Conservation (phyloP, 768 basidiomycete species). For the Suillus spraguei region DNA sequence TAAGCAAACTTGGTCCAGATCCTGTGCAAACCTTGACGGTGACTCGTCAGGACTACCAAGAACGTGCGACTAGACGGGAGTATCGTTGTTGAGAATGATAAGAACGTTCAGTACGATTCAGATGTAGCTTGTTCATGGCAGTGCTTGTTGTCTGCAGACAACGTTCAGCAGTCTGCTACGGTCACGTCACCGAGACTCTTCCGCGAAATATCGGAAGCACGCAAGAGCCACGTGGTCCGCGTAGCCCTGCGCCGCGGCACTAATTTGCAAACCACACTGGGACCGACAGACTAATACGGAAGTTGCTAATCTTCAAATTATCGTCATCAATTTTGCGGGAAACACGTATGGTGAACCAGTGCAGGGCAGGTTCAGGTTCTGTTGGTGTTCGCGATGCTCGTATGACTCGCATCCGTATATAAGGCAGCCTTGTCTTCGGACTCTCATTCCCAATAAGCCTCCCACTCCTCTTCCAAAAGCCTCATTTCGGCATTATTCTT, state of each 20-base stretch:
- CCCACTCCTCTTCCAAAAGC: conserved; percentile 1
- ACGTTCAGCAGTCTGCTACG: not conserved
- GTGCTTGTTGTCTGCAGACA: not conserved
- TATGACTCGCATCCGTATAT: conserved; percentile 10
- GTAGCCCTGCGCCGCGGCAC: not conserved
- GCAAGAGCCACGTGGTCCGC: not conserved
- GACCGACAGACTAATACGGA: conserved; percentile 4
- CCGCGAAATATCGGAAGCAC: not conserved
- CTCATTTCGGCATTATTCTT: not conserved
- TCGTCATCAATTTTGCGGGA: conserved; percentile 11
- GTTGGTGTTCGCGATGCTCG: not conserved
- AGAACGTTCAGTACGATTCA: not conserved
- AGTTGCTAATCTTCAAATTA: conserved; percentile 1
- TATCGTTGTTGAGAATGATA: not conserved
- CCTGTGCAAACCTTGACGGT: conserved; percentile 7
- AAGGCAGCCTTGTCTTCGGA: conserved; percentile 10
- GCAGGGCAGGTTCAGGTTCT: conserved; percentile 11
- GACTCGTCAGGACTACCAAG: not conserved
- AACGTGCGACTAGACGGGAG: not conserved
- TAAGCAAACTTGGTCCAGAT: not conserved
- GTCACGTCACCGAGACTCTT: not conserved
- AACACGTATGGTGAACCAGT: not conserved
- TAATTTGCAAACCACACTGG: not conserved
- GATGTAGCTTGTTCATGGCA: not conserved
- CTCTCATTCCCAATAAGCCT: not conserved